Percentiles rank a stretch among this genome's conserved stretches.
Conservation (phyloP, 345 rosid species). For the Populus euphratica region DNA sequence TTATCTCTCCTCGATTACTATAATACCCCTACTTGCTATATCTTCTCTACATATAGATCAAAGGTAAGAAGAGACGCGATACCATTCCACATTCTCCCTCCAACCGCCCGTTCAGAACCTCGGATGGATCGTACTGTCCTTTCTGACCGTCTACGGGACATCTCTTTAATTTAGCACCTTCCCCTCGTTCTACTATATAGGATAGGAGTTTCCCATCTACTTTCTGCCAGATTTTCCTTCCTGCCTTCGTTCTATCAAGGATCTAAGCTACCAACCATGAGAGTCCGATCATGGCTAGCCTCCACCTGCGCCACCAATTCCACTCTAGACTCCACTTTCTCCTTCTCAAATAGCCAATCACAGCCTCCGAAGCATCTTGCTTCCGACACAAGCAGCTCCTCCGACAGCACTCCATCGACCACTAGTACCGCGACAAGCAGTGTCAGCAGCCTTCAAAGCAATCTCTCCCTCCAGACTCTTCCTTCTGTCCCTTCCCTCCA, state of each 20-base stretch:
- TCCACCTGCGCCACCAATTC: slow-evolving; percentile 17
- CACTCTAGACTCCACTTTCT: slow-evolving; percentile 4
- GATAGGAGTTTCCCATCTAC: too few relatives aligned
- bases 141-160: neutral
- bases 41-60: neutral
- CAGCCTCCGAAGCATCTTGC: slow-evolving; percentile 20
- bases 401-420: slow-evolving; percentile 9
- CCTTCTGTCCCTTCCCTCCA: slow-evolving; percentile 83
- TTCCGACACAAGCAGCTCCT: slow-evolving; percentile 22
- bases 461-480: slow-evolving; percentile 70
- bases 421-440: slow-evolving; percentile 15
- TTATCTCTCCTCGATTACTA: too few relatives aligned
- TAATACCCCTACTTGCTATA: neutral
- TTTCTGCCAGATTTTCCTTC: neutral
- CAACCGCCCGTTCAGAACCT: neutral
- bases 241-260: neutral
- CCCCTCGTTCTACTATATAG: neutral
- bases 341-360: slow-evolving; percentile 6
- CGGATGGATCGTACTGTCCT: neutral
- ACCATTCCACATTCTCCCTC: neutral
- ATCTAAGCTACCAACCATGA: slow-evolving; percentile 1
- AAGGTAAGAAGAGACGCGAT: too few relatives aligned
- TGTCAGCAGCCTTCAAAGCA: slow-evolving; percentile 58
- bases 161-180: too few relatives aligned
- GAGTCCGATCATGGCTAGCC: slow-evolving; percentile 37